Percentiles rank a stretch among this genome's conserved stretches.
These are phyloP conservation scores for Eucalyptus tenuipes DNA, from an alignment of 345 rosid species.

Conservation along the genomic window DNA sequence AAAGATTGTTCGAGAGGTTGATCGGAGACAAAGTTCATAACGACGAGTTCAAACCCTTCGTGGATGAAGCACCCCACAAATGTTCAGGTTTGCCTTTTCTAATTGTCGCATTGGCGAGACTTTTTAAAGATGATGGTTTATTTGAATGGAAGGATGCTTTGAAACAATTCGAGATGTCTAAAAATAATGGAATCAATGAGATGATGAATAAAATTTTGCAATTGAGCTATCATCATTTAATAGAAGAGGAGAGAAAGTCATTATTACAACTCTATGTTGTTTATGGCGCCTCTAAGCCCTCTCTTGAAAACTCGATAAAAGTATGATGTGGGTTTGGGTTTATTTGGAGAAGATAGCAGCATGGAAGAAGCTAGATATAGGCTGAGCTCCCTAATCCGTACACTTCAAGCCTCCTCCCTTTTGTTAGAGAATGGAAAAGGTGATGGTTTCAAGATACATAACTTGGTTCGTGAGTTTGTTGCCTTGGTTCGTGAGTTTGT, in stretches of 20 bases:
- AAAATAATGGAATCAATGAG: fast-evolving
- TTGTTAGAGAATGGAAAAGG: neutral
- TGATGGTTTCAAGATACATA: neutral
- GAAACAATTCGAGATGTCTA: fast-evolving
- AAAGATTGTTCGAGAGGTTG: too few relatives aligned
- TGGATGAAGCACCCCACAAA: fast-evolving
- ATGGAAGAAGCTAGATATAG: neutral
- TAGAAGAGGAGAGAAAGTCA: neutral
- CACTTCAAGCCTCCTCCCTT: neutral
- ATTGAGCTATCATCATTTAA: too few relatives aligned
- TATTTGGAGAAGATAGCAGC: fast-evolving
- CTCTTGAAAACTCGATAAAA: neutral
- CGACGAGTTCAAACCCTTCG: fast-evolving
- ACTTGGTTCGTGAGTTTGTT: neutral
- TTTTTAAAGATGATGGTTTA: fast-evolving
- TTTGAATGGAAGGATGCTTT: fast-evolving
- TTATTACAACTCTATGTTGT: neutral
- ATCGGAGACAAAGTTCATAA: neutral
- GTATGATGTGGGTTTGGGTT: fast-evolving
- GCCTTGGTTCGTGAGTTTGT: neutral
- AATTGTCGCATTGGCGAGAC: fast-evolving
- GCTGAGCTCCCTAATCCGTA: fast-evolving
- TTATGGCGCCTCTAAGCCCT: fast-evolving
- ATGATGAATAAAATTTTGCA: fast-evolving
- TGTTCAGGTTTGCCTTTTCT: neutral